These are phyloP conservation scores for Kregervanrija delftensis DNA, from an alignment of 805 yeast genomes.

Conservation along the genomic window DNA sequence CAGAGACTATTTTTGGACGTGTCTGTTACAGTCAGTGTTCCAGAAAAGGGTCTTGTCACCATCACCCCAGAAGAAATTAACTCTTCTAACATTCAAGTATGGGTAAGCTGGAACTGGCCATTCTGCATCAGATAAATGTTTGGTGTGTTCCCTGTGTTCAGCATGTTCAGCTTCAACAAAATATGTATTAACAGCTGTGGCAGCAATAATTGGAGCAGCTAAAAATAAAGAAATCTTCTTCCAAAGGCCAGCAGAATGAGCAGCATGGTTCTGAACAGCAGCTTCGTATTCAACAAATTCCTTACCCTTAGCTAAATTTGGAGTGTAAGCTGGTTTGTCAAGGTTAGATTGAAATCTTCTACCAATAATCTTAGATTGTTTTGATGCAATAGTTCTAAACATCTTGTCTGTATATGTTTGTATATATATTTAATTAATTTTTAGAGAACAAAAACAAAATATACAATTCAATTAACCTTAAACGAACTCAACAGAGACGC, in stretches of 20 bases:
- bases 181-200: conserved; percentile 74
- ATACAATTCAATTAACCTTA: conserved; percentile 1
- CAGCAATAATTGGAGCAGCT: conserved; percentile 75
- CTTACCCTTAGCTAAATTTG: conserved; percentile 60
- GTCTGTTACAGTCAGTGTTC: conserved; percentile 90
- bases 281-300: conserved; percentile 55
- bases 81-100: conserved; percentile 83
- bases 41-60: conserved; percentile 97
- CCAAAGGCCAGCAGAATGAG: conserved; percentile 73
- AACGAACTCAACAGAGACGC: neutral
- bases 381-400: conserved; percentile 38
- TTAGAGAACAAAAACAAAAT: neutral
- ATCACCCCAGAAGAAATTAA: conserved; percentile 97
- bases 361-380: conserved; percentile 19
- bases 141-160: conserved; percentile 75
- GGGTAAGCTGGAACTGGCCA: conserved; percentile 82
- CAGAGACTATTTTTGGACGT: conserved; percentile 33
- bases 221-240: conserved; percentile 72
- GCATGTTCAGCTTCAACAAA: conserved; percentile 84
- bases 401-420: conserved; percentile 19
- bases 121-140: conserved; percentile 75
- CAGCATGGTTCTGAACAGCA: conserved; percentile 75
- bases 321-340: conserved; percentile 39
- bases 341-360: conserved; percentile 27
- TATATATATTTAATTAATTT: neutral